Base-by-base conservation (phyloP, 2,329 filamentous ascomycete species). In the Penicillium sp. region DNA sequence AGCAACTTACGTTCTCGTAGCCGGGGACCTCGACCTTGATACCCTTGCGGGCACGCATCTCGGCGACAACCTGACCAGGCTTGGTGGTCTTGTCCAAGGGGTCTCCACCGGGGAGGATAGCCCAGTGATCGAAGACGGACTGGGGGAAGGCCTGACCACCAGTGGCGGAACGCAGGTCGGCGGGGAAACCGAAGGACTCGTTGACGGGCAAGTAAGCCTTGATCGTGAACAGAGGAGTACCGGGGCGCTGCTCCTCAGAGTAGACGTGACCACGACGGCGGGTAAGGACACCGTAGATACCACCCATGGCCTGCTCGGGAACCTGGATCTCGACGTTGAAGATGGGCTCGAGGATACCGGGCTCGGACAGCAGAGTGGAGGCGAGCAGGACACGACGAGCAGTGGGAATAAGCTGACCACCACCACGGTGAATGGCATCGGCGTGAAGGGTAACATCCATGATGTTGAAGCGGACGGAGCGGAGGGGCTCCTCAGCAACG, bases 311-410 rank as follows among this genome's bases (percentile, higher is more conserved):
- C 75, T 88, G 83, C 86, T 99, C 94, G 73, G 93, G 93, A 63
- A 99, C 94, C 84, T 97, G 92, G 80, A 99, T 99, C 81, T 99
- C 94, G 79, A 96, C 92, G 77, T 97, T 84, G 89, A 95, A 99
- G 81, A 99, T 90, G 75, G 94, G 94, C 86, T 99, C 94, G 71
- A 92, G 88, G 63, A 99, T 87, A 79, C 86, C 87, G 67, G 94
- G 94, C 69, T 96, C 86, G 72, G 94, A 92, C 69, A 99, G 86
- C 66, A 99, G 89, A 66, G 90, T 81, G 67, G 94, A 84, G 73
- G 94, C 94, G 82, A 96, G 97, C 73, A 99, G 84, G 72, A 96
- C 94, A 89, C 94, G 94, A 83, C 94, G 92, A 71, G 94, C 85
- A 73, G 94, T 97, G 70, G 94, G 94, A 77, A 99, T 99, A 81